These are phyloP conservation scores for Xylaria sp. DNA, from an alignment of 2,329 filamentous ascomycete species.

Conservation along the genomic window DNA sequence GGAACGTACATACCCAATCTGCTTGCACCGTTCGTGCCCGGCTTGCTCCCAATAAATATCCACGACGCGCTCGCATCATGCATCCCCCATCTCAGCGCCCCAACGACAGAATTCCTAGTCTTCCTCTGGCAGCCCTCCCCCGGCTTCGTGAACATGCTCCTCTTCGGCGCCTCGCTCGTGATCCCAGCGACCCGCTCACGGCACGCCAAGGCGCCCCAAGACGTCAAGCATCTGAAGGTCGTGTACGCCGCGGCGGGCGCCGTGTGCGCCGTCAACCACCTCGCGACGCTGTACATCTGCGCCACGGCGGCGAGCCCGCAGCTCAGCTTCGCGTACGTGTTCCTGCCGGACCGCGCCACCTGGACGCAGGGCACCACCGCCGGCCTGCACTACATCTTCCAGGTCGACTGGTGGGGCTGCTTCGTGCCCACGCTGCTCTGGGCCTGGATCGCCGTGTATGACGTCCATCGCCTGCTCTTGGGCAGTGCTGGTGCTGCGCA, in stretches of 20 bases:
- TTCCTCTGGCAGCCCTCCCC: slow-evolving; percentile 47
- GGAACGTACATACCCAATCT: slow-evolving; percentile 39
- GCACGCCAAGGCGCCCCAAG: slow-evolving; percentile 22
- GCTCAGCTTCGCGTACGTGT: slow-evolving; percentile 43
- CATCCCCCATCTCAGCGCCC: slow-evolving; percentile 32
- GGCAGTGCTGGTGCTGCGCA: slow-evolving; percentile 17
- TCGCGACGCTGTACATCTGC: slow-evolving; percentile 42
- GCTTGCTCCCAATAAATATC: too few relatives aligned
- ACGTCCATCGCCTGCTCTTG: slow-evolving; percentile 42
- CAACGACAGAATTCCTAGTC: slow-evolving; percentile 42
- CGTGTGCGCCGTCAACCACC: slow-evolving; percentile 41
- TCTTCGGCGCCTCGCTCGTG: slow-evolving; percentile 39
- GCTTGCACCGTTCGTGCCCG: too few relatives aligned
- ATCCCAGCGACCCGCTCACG: slow-evolving; percentile 10
- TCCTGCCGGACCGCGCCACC: slow-evolving; percentile 39
- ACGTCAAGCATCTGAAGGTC: slow-evolving; percentile 46
- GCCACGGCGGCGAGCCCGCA: slow-evolving; percentile 41
- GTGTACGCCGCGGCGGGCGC: slow-evolving; percentile 41
- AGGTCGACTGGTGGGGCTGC: slow-evolving; percentile 46
- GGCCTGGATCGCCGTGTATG: slow-evolving; percentile 44
- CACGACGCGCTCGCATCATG: slow-evolving; percentile 37
- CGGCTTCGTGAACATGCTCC: slow-evolving; percentile 41
- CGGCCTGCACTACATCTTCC: slow-evolving; percentile 49
- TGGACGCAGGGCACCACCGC: slow-evolving; percentile 41
- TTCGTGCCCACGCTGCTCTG: slow-evolving; percentile 44